These are phyloP conservation scores for Elaphomyces granulatus DNA, from an alignment of 495 filamentous ascomycete species.

Conservation along the genomic window DNA sequence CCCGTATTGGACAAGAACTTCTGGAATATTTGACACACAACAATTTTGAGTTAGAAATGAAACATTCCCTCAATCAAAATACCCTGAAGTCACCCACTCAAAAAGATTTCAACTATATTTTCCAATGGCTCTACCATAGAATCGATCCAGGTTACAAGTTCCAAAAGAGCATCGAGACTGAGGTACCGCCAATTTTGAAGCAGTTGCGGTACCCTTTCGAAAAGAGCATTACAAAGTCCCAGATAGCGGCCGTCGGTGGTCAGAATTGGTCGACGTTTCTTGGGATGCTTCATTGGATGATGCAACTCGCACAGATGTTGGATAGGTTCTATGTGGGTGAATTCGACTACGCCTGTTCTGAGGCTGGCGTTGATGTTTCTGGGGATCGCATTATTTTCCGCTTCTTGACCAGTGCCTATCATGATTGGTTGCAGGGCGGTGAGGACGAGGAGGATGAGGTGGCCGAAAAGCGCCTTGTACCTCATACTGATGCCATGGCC, in stretches of 20 bases:
- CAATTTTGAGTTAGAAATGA: constrained; percentile 96
- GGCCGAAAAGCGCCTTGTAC: constrained; percentile 54
- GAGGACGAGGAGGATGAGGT: constrained; percentile 78
- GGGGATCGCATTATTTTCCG: constrained; percentile 87
- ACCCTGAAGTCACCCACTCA: constrained; percentile 86
- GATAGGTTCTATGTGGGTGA: constrained; percentile 57
- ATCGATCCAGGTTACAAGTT: constrained; percentile 90
- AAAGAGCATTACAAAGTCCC: constrained; percentile 84
- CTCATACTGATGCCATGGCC: constrained; percentile 83
- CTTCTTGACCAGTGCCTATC: constrained; percentile 77
- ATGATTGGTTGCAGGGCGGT: constrained; percentile 68
- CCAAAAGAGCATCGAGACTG: constrained; percentile 80
- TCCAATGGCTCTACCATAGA: constrained; percentile 92
- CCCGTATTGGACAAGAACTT: constrained; percentile 72
- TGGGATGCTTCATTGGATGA: constrained; percentile 94
- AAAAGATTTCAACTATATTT: constrained; percentile 94
- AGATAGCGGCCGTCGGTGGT: constrained; percentile 84
- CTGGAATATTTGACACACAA: constrained; percentile 79
- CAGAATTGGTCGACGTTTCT: constrained; percentile 93
- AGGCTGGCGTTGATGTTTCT: constrained; percentile 71
- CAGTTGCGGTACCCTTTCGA: constrained; percentile 91
- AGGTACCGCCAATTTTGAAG: constrained; percentile 81
- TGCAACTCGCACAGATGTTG: constrained; percentile 88
- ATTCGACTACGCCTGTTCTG: constrained; percentile 80
- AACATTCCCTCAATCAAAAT: constrained; percentile 74